Base-by-base conservation (phyloP, 164 flowering plant species). In the Tetracentron sinense region DNA sequence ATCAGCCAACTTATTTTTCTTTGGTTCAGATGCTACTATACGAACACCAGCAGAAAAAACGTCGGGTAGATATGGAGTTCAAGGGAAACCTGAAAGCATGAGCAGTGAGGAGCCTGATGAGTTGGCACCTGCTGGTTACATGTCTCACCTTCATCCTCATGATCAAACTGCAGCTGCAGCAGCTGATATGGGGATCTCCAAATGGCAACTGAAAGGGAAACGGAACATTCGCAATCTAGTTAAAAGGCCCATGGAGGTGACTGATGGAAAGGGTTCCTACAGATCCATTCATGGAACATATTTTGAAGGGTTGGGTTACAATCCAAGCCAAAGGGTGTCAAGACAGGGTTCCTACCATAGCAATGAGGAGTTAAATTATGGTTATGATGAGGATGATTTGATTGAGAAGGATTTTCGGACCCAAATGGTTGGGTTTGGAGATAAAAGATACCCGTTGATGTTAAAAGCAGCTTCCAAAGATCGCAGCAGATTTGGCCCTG, bases 161-260 rank as follows among this genome's bases (percentile, higher is more conserved):
- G 81, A 78, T 21, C 84, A 71, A 26, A 68, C 38, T 61, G 56
- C 67, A 54, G 61, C 56, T 69, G 70, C 48, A 48, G 68, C 81
- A 61, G 67, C 74, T 62, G 72, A 75, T 75, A 73, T 56, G 48
- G 84, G 80, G 28, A 86, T 85, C 28, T 95, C 97, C 59, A 85
- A 87, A 70, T 94, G 99, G 97, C 87, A 84, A 58, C 64, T 79
- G 60, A 95, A 88, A 77, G 91, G 99, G 66, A 95, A 90, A 71
- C 79, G 97, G 65, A 92, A 95, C 57, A 76, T 69, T 56, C 88
- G 96, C 23, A 69, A 73, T 79, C 67, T 83, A 63, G 55, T 69
- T 30, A 88, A 81, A 67, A 79, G 80, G 62, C 68, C 77, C 16
- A 20, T 61, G 21, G 82, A 74, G 54, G 65, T 38, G 1, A n/a